Evolutionary conservation across 1,284 basidiomycete species (phyloP).

Genomic region (Ceratobasidium sp.): DNA sequence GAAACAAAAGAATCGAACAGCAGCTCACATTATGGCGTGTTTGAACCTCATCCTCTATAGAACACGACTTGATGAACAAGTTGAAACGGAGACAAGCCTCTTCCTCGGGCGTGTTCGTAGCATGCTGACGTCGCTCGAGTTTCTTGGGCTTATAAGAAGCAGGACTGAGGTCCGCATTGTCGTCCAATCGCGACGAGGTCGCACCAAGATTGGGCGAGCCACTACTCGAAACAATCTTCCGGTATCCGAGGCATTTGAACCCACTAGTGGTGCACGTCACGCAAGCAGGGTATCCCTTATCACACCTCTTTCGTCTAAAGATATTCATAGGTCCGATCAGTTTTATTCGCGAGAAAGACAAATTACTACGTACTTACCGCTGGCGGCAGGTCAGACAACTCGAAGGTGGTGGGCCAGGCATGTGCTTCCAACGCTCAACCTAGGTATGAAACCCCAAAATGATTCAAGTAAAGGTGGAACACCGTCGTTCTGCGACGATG

Average conservation of each 20-base stretch:
- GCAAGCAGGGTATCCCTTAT: constrained; percentile 7
- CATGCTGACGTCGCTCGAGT: not conserved
- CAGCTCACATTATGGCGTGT: no score
- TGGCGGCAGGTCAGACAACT: constrained; percentile 19
- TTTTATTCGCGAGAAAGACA: not conserved
- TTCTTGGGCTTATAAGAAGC: not conserved
- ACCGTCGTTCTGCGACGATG: no score
- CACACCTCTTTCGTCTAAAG: constrained; percentile 15
- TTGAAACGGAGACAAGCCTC: not conserved
- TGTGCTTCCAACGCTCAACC: no score
- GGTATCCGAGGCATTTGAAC: constrained; percentile 25
- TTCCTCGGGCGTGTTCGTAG: not conserved
- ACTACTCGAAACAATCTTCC: not conserved
- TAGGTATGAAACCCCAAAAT: no score
- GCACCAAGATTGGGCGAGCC: not conserved
- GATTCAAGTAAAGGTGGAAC: no score
- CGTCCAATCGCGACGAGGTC: not conserved
- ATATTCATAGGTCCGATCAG: not conserved
- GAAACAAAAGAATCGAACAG: no score
- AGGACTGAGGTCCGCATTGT: not conserved
- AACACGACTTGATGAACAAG: not conserved
- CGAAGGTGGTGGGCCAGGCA: constrained; percentile 4
- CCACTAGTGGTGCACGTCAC: not conserved
- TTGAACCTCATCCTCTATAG: not conserved
- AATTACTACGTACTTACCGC: not conserved